Evolutionary conservation across 306 rosid genomes (phyloP), one percentile per base, ranked within the genome.

Genomic region (Albizia julibrissin): DNA sequence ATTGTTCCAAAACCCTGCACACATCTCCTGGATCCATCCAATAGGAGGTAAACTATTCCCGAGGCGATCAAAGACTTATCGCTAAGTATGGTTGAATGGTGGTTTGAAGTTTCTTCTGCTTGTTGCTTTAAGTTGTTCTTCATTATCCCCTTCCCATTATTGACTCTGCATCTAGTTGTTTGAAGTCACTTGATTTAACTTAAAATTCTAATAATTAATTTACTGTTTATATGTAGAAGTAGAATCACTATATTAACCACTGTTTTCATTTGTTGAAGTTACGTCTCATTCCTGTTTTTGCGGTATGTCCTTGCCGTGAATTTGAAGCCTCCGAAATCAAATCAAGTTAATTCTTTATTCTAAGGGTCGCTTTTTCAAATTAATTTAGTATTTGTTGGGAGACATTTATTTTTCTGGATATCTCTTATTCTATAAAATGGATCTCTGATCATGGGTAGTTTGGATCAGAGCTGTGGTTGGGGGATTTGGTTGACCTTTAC

Each of bases 271-370:
- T 71, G 12, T 44, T 3, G 4, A 29, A 43, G 81, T 81, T 84
- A 80, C 88, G 86, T 77, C 68, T 64, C 85, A 49, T 72, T 87
- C 69, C 72, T 75, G 40, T 75, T 10, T 81, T 61, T 70, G 65
- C 72, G 84, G 81, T 84, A 81, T 33, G 82, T 54, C 76, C 86
- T 87, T 89, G 82, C 85, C 92, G 58, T 91, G 87, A 87, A 42
- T 80, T 87, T 79, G 91, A 91, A 89, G 91, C 64, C 64, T 89
- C 46, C 68, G 69, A 46, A 69, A 79, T 81, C 34, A 40, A 18
- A 64, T 76, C 52, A 10, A 76, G 50, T 33, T 77, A 19, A 27
- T 39, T 47, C 6, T 61, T 21, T 56, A 15, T 6, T 31, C 37
- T 44, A 14, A 16, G n/a, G 54, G 71, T 40, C 15, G 43, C 37